phyloP scores from a whole-genome alignment of 768 basidiomycete genomes.

The Mycena metata region DNA sequence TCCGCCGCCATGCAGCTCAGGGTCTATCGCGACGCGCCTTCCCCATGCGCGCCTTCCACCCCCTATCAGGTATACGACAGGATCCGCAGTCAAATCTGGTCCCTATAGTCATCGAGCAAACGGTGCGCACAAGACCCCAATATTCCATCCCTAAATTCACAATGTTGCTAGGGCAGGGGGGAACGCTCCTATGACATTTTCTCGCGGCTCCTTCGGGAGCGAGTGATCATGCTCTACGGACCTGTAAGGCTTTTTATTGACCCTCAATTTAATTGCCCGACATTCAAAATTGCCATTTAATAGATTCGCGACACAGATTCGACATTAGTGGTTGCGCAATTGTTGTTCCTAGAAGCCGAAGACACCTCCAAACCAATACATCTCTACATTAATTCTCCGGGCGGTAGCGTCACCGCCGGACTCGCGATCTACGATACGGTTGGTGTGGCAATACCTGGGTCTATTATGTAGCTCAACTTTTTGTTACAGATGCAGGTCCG shows the following conservation, averaged over 20 bases:
- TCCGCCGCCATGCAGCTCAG: constrained; percentile 20
- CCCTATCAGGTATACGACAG: constrained; percentile 58
- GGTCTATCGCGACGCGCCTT: constrained; percentile 51
- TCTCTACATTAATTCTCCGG: constrained; percentile 97
- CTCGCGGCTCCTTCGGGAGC: constrained; percentile 90
- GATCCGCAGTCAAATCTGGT: constrained; percentile 71
- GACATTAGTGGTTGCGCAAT: constrained; percentile 89
- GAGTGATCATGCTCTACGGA: constrained; percentile 96
- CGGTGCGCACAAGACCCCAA: constrained; percentile 59
- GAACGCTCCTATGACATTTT: constrained; percentile 97
- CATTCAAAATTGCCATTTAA: constrained; percentile 34
- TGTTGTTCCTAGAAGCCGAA: constrained; percentile 96
- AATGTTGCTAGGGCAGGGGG: constrained; percentile 73
- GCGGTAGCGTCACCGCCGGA: constrained; percentile 95
- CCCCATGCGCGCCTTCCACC: constrained; percentile 53
- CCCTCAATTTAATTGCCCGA: constrained; percentile 16
- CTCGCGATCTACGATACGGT: constrained; percentile 98
- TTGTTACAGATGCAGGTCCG: constrained; percentile 67
- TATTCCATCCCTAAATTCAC: background rate
- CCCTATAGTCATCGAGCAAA: constrained; percentile 95
- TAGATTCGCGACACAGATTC: constrained; percentile 94
- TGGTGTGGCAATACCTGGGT: constrained; percentile 45
- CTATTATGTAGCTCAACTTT: constrained; percentile 7
- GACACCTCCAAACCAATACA: constrained; percentile 95
- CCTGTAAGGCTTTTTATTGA: constrained; percentile 67